Evolutionary conservation across 129 eudicot species (phyloP).

Genomic region (Centaurea solstitialis): DNA sequence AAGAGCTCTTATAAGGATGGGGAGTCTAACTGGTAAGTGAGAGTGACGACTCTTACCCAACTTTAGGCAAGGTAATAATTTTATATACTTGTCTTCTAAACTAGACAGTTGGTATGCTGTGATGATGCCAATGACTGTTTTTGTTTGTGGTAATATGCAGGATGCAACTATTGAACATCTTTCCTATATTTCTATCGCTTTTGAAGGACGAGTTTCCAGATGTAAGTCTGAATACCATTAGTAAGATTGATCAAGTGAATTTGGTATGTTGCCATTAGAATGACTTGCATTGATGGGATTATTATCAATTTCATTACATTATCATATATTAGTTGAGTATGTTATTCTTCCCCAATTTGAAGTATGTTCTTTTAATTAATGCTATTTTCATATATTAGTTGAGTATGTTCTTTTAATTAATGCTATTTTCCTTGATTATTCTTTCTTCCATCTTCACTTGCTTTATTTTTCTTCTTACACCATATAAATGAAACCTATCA

Average conservation of each 20-base stretch:
- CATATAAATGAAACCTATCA: too few species aligned
- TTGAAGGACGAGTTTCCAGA: slow-evolving; percentile 97
- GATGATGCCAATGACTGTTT: not conserved
- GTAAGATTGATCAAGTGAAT: slow-evolving; percentile 98
- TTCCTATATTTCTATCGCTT: slow-evolving; percentile 93
- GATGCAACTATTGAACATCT: slow-evolving; percentile 98
- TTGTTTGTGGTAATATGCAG: slow-evolving; percentile 42
- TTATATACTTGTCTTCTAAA: not conserved
- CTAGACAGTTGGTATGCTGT: not conserved
- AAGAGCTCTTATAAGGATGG: too few species aligned
- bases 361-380: too few species aligned
- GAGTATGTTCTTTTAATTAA: too few species aligned
- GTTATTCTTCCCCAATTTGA: not conserved
- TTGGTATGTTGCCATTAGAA: slow-evolving; percentile 51
- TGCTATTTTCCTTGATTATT: too few species aligned
- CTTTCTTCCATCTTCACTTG: too few species aligned
- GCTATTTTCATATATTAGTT: too few species aligned
- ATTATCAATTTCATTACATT: not conserved
- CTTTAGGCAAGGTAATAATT: slow-evolving; percentile 80
- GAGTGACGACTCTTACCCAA: too few species aligned
- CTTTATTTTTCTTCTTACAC: too few species aligned
- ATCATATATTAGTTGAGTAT: not conserved
- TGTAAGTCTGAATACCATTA: slow-evolving; percentile 93
- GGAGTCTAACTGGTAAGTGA: too few species aligned
- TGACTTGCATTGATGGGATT: not conserved